Evolutionary conservation across 257 asterid species (phyloP).

Genomic region (Nicotiana tabacum): DNA sequence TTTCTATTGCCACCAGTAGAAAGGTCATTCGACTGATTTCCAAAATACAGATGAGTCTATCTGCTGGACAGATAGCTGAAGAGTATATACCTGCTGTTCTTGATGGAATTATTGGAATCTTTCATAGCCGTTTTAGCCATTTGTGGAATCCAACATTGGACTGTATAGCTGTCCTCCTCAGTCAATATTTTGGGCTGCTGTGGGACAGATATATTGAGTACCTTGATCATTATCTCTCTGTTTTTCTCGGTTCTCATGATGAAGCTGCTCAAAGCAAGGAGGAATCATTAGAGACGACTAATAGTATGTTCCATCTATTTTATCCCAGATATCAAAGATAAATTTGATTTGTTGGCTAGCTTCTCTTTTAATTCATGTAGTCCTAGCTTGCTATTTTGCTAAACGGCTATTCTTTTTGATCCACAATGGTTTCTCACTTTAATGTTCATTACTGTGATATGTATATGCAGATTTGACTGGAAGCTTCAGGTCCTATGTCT

Average conservation of each 20-base stretch:
- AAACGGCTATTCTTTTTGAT: neutral
- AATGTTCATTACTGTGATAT: neutral
- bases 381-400: neutral
- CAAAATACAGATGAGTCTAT: constrained; percentile 58
- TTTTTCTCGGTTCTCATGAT: constrained; percentile 41
- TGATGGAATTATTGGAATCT: constrained; percentile 70
- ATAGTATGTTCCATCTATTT: constrained; percentile 44
- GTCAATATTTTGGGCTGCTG: constrained; percentile 43
- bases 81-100: constrained; percentile 50
- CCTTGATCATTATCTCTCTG: constrained; percentile 54
- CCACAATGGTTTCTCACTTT: neutral
- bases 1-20: constrained; percentile 66
- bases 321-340: neutral
- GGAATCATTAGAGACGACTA: constrained; percentile 22
- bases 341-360: neutral
- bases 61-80: constrained; percentile 50
- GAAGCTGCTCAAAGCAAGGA: constrained; percentile 26
- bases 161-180: constrained; percentile 58
- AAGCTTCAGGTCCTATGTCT: constrained; percentile 41
- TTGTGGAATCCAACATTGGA: constrained; percentile 74
- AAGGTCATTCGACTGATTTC: constrained; percentile 55
- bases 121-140: constrained; percentile 63
- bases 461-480: constrained; percentile 58
- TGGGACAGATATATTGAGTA: constrained; percentile 61
- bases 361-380: neutral